These are phyloP conservation scores for Cadophora sp. DNA, from an alignment of 2,329 filamentous ascomycete species.

Conservation along the genomic window DNA sequence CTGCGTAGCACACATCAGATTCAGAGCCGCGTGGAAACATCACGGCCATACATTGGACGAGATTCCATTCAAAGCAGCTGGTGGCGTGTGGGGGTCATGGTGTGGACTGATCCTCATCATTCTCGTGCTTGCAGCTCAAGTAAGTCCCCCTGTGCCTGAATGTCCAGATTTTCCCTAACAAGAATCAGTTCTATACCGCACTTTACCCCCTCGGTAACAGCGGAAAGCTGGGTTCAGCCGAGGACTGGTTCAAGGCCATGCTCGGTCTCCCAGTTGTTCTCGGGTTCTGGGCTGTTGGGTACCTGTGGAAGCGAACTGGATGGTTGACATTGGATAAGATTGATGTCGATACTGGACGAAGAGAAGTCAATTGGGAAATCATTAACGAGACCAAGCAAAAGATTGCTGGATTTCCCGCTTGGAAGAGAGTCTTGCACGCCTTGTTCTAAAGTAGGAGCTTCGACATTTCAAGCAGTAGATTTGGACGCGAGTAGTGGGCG, in stretches of 20 bases:
- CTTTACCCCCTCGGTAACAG: conserved; percentile 63
- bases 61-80: conserved; percentile 52
- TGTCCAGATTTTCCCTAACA: background rate
- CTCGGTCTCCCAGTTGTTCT: conserved; percentile 61
- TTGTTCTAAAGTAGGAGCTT: conserved; percentile 21
- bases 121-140: conserved; percentile 66
- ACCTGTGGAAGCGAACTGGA: conserved; percentile 67
- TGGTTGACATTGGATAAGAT: conserved; percentile 67
- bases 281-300: conserved; percentile 61
- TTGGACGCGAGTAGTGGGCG: background rate
- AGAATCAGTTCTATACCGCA: conserved; percentile 54
- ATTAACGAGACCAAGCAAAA: conserved; percentile 56
- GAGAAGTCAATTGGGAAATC: conserved; percentile 58
- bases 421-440: conserved; percentile 43
- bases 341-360: conserved; percentile 70
- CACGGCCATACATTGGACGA: conserved; percentile 59
- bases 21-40: conserved; percentile 64
- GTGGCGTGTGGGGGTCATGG: conserved; percentile 71
- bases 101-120: conserved; percentile 69
- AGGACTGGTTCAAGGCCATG: conserved; percentile 61
- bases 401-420: conserved; percentile 58
- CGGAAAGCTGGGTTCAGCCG: conserved; percentile 51
- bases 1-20: conserved; percentile 68
- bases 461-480: background rate
- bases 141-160: conserved; percentile 11